These are phyloP conservation scores for Polygonum maritimum DNA, from an alignment of 148 eudicot species.

Conservation along the genomic window DNA sequence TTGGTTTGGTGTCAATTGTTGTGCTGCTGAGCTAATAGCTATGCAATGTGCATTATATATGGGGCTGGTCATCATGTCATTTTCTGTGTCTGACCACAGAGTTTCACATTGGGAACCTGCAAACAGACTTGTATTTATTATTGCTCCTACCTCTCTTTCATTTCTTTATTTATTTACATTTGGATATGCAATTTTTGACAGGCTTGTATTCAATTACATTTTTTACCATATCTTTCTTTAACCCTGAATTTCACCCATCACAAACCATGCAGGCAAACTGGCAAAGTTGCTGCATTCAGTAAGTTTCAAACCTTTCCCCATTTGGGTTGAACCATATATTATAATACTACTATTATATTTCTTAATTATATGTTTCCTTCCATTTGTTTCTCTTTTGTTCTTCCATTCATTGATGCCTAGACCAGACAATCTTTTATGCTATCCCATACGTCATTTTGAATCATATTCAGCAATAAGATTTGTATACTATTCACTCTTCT, in stretches of 20 bases:
- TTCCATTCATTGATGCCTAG: neutral
- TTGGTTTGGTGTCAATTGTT: neutral
- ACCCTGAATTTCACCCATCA: neutral
- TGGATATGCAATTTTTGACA: neutral
- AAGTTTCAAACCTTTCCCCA: neutral
- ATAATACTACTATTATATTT: neutral
- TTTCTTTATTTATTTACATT: neutral
- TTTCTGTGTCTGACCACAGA: constrained; percentile 5
- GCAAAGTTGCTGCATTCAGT: constrained; percentile 9
- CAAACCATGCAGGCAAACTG: constrained; percentile 6
- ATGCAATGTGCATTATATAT: neutral
- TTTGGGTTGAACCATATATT: neutral
- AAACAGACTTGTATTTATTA: constrained; percentile 6
- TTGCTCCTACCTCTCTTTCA: neutral
- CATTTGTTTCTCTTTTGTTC: neutral
- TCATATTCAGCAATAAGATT: neutral
- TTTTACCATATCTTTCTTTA: neutral
- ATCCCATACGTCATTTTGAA: neutral
- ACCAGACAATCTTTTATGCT: neutral
- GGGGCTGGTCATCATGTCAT: constrained; percentile 7
- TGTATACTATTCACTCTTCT: neutral
- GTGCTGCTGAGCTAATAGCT: neutral
- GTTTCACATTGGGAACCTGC: constrained; percentile 9
- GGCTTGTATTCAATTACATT: neutral
- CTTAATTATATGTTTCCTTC: neutral